Evolutionary conservation across 129 eudicot species (phyloP).

Genomic region (Erigeron canadensis): DNA sequence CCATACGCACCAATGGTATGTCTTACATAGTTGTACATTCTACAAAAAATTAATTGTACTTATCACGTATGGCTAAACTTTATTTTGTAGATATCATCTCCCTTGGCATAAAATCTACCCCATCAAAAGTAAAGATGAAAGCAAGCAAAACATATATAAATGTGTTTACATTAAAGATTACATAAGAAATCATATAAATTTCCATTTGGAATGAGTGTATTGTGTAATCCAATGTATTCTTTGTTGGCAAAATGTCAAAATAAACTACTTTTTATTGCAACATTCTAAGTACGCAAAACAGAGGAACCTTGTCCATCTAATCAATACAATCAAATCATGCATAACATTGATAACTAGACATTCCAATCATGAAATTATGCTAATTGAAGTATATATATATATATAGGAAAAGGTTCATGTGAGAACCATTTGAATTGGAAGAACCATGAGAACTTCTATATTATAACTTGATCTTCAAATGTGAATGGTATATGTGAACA

Average conservation of each 20-base stretch:
- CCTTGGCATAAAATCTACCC: conserved; percentile 1
- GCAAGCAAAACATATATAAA: background rate
- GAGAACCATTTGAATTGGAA: no score
- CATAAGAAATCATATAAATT: background rate
- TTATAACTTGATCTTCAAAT: no score
- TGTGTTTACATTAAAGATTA: background rate
- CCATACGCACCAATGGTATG: no score
- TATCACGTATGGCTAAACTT: no score
- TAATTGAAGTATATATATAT: background rate
- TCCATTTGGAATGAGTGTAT: background rate
- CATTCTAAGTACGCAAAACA: background rate
- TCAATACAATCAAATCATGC: background rate
- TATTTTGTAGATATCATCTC: no score
- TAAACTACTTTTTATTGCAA: background rate
- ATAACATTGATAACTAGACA: background rate
- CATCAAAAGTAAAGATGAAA: background rate
- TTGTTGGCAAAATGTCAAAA: no score
- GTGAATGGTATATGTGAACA: no score
- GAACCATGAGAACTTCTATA: no score
- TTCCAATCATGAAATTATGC: conserved; percentile 3
- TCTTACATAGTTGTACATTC: no score
- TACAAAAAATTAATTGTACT: no score
- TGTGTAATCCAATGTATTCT: background rate
- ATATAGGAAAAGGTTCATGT: conserved; percentile 7
- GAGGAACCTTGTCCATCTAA: background rate